Conservation (phyloP, 2,329 filamentous ascomycete species). For the Colletotrichum sp. region DNA sequence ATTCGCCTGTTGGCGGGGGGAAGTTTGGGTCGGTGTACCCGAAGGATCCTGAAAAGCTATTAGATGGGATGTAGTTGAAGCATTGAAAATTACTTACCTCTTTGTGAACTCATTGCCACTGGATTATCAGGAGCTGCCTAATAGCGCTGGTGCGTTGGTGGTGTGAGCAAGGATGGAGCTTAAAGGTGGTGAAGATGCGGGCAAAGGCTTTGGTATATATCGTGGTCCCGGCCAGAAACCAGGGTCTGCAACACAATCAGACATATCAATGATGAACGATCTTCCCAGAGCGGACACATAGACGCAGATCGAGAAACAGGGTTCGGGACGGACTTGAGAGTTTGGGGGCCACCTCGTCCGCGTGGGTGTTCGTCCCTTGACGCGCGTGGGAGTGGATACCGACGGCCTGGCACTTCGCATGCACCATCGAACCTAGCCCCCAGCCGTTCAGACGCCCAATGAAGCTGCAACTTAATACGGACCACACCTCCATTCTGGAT, state of each 20-base stretch:
- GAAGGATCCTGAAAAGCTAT: conserved; percentile 5
- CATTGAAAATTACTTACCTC: background rate
- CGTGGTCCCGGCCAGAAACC: background rate
- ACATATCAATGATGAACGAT: background rate
- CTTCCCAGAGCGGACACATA: background rate
- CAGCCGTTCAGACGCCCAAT: background rate
- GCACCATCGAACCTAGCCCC: background rate
- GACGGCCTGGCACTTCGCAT: background rate
- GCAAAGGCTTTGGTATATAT: background rate
- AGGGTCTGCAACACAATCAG: background rate
- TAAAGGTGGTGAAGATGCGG: background rate
- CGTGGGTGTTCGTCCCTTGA: background rate
- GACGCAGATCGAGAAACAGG: conserved; percentile 3
- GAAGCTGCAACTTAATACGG: background rate
- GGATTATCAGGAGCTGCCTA: background rate
- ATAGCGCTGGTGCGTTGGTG: background rate
- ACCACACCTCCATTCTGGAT: background rate
- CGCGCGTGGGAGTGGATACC: background rate
- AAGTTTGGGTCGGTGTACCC: conserved; percentile 58
- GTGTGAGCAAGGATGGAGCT: background rate
- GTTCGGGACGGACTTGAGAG: background rate
- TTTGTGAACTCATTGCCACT: conserved; percentile 1
- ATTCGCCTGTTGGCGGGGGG: conserved; percentile 48
- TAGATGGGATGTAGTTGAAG: background rate
- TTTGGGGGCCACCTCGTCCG: background rate